These are phyloP conservation scores for Candida maesae DNA, from an alignment of 805 yeast genomes.

Conservation along the genomic window DNA sequence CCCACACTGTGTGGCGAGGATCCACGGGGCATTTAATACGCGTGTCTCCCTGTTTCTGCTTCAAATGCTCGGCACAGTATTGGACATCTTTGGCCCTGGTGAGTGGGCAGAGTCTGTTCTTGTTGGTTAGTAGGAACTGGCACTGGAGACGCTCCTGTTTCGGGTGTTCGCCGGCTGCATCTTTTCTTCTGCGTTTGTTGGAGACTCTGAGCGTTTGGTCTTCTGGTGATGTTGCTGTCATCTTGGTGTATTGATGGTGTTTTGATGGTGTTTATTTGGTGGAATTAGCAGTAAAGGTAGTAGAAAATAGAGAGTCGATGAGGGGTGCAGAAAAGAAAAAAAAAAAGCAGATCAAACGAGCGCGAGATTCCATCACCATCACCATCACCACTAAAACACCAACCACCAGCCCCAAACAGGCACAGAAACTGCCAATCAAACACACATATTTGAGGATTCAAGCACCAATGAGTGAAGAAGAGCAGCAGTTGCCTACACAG, in stretches of 20 bases:
- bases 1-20: constrained; percentile 71
- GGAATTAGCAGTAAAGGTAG: no score
- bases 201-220: constrained; percentile 1
- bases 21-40: constrained; percentile 78
- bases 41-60: constrained; percentile 20
- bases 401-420: background rate
- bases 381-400: no score
- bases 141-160: constrained; percentile 34
- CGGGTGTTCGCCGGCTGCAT: no score
- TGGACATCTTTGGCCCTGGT: constrained; percentile 45
- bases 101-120: constrained; percentile 57
- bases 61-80: constrained; percentile 63
- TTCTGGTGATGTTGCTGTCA: background rate
- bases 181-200: constrained; percentile 8
- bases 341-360: background rate
- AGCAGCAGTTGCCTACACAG: constrained; percentile 2
- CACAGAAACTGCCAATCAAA: background rate
- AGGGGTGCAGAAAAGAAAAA: background rate
- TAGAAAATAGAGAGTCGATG: background rate
- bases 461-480: background rate
- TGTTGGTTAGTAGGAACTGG: constrained; percentile 44
- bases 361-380: background rate
- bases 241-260: background rate
- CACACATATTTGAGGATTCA: no score
- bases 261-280: no score